These are phyloP conservation scores for Wilhelminamyces savonicus DNA, from an alignment of 805 yeast species.

Conservation along the genomic window DNA sequence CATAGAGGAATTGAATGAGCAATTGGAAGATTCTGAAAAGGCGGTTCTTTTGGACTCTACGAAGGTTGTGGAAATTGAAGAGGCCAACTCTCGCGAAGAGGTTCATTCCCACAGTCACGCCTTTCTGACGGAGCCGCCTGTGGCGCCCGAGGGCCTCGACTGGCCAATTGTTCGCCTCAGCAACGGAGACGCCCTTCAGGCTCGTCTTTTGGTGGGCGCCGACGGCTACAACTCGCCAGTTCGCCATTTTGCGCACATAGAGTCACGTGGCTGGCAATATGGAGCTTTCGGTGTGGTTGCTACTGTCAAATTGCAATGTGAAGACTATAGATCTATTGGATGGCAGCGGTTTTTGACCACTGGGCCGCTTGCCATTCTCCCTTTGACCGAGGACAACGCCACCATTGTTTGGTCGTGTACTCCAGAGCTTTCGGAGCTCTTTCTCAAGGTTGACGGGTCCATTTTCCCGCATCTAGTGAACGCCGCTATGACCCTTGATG, in stretches of 20 bases:
- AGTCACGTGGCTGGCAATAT: constrained; percentile 90
- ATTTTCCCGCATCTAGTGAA: constrained; percentile 68
- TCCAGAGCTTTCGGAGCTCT: constrained; percentile 61
- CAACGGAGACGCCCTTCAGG: constrained; percentile 55
- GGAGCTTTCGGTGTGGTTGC: constrained; percentile 90
- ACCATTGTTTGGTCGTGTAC: constrained; percentile 92
- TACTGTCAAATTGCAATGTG: constrained; percentile 67
- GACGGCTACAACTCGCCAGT: constrained; percentile 96
- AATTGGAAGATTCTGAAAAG: constrained; percentile 11
- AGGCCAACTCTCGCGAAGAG: constrained; percentile 8
- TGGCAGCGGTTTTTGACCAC: constrained; percentile 91
- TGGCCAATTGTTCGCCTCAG: constrained; percentile 77
- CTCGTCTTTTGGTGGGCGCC: constrained; percentile 85
- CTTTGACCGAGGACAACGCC: constrained; percentile 81
- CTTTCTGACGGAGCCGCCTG: constrained; percentile 6
- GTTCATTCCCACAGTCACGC: constrained; percentile 2
- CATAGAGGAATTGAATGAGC: constrained; percentile 23
- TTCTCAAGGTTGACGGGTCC: constrained; percentile 52
- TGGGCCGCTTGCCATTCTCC: constrained; percentile 90
- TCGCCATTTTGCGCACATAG: constrained; percentile 71
- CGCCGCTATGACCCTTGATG: constrained; percentile 78
- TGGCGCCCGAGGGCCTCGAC: constrained; percentile 22
- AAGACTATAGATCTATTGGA: constrained; percentile 66
- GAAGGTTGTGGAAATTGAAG: constrained; percentile 53
- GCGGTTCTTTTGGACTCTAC: constrained; percentile 54